phyloP scores from a whole-genome alignment of 768 basidiomycete species.

The Auricularia heimuer region DNA sequence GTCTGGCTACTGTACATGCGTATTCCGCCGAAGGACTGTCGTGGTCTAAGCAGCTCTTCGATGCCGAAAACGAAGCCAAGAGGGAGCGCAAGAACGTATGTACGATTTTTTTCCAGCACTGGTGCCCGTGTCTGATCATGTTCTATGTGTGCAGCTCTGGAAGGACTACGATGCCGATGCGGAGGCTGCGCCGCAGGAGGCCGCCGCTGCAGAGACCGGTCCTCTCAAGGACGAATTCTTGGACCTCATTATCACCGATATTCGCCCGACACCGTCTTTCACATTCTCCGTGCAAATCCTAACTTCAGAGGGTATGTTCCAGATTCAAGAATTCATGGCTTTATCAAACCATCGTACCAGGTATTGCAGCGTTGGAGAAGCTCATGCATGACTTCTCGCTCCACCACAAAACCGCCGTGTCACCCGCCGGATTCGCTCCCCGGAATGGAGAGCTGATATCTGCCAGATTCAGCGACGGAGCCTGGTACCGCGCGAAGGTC shows the following conservation, averaged over 20 bases:
- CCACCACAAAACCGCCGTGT: slow-evolving; percentile 61
- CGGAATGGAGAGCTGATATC: slow-evolving; percentile 84
- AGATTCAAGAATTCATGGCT: neutral
- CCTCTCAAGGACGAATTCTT: slow-evolving; percentile 74
- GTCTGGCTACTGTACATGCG: slow-evolving; percentile 77
- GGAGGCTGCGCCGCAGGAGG: slow-evolving; percentile 35
- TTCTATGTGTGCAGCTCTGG: slow-evolving; percentile 58
- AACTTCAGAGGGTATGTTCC: slow-evolving; percentile 70
- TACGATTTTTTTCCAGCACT: slow-evolving; percentile 6
- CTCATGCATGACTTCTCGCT: slow-evolving; percentile 90
- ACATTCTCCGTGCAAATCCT: slow-evolving; percentile 89
- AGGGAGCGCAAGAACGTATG: slow-evolving; percentile 64
- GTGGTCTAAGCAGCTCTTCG: slow-evolving; percentile 70
- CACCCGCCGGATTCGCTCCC: slow-evolving; percentile 64
- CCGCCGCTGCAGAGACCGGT: slow-evolving; percentile 25
- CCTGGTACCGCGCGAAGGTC: slow-evolving; percentile 94
- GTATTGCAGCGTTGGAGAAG: slow-evolving; percentile 84
- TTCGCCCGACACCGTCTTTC: slow-evolving; percentile 64
- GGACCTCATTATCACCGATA: slow-evolving; percentile 86
- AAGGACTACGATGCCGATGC: slow-evolving; percentile 68
- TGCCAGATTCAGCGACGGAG: slow-evolving; percentile 87
- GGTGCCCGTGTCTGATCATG: neutral
- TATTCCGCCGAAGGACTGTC: slow-evolving; percentile 78
- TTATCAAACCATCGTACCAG: slow-evolving; percentile 27
- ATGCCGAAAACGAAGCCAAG: slow-evolving; percentile 89